These are phyloP conservation scores for Malbranchea cinnamomea DNA, from an alignment of 2,329 filamentous ascomycete species.

Conservation along the genomic window DNA sequence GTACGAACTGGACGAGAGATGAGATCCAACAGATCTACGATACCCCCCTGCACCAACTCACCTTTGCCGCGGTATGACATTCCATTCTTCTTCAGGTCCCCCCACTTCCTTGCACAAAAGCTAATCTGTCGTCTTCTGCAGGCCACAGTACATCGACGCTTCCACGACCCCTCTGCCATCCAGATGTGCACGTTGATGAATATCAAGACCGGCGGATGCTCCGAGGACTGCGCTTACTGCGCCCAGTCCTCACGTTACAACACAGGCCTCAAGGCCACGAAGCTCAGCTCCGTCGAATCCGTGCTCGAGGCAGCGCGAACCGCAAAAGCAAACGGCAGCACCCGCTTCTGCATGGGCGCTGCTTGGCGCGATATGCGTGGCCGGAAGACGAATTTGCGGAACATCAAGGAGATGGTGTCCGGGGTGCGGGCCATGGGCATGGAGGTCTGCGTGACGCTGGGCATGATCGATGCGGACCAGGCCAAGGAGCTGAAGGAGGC, in stretches of 20 bases:
- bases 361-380: conserved; percentile 92
- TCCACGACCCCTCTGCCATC: conserved; percentile 69
- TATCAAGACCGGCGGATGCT: conserved; percentile 88
- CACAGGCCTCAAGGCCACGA: conserved; percentile 64
- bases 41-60: conserved; percentile 63
- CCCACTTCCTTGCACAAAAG: conserved; percentile 6
- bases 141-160: conserved; percentile 66
- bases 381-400: conserved; percentile 66
- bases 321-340: conserved; percentile 72
- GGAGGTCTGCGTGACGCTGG: conserved; percentile 86
- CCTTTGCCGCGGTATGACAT: conserved; percentile 52
- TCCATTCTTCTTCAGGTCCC: conserved; percentile 2
- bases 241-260: conserved; percentile 71
- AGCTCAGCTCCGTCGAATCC: conserved; percentile 63
- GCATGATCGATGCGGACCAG: conserved; percentile 75
- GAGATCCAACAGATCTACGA: conserved; percentile 74
- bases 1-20: conserved; percentile 65
- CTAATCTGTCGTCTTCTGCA: conserved; percentile 22
- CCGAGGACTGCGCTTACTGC: conserved; percentile 86
- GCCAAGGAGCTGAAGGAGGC: conserved; percentile 70
- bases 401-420: conserved; percentile 73
- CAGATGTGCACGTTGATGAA: conserved; percentile 94
- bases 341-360: conserved; percentile 88
- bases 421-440: conserved; percentile 70
- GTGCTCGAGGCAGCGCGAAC: conserved; percentile 64